A percentile compares a stretch with the other conserved stretches of the same genome.
Evolutionary conservation across 2,329 filamentous ascomycete genomes (phyloP).

Genomic region (Blastomyces percursus): DNA sequence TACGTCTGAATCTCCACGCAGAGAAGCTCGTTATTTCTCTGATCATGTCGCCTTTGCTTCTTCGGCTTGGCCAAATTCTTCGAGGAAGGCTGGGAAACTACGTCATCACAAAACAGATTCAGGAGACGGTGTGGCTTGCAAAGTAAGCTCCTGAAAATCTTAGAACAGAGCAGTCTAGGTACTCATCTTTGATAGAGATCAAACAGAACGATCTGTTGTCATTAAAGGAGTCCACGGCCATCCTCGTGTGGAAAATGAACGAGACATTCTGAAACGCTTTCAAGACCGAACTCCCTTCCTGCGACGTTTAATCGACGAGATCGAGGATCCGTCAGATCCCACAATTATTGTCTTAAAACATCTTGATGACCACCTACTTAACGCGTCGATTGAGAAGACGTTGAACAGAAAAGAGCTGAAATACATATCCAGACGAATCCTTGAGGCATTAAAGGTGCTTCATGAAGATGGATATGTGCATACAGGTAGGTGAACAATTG

Average conservation of each 20-base stretch:
- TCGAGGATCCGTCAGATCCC: slow-evolving; percentile 17
- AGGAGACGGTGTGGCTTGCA: slow-evolving; percentile 11
- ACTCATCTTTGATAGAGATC: slow-evolving; percentile 6
- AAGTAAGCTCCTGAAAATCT: not conserved
- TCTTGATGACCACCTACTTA: slow-evolving; percentile 14
- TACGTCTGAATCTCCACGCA: not conserved
- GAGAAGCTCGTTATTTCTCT: not conserved
- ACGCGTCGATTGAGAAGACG: slow-evolving; percentile 11
- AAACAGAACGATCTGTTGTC: slow-evolving; percentile 14
- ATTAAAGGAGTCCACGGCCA: slow-evolving; percentile 20
- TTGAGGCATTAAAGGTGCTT: slow-evolving; percentile 12
- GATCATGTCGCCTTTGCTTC: not conserved
- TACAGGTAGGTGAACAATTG: slow-evolving; percentile 6
- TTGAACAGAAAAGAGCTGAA: slow-evolving; percentile 14
- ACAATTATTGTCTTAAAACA: slow-evolving; percentile 18
- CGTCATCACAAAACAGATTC: slow-evolving; percentile 7
- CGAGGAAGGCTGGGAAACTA: slow-evolving; percentile 10
- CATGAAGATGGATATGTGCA: slow-evolving; percentile 12
- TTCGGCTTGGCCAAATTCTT: slow-evolving; percentile 2
- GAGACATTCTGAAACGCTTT: slow-evolving; percentile 19
- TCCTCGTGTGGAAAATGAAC: slow-evolving; percentile 20
- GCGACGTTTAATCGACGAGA: slow-evolving; percentile 22
- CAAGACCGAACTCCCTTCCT: slow-evolving; percentile 18
- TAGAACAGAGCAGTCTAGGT: not conserved
- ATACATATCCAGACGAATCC: slow-evolving; percentile 8